Base-by-base conservation (phyloP, 768 basidiomycete species). In the Fistulinella prunicolor region DNA sequence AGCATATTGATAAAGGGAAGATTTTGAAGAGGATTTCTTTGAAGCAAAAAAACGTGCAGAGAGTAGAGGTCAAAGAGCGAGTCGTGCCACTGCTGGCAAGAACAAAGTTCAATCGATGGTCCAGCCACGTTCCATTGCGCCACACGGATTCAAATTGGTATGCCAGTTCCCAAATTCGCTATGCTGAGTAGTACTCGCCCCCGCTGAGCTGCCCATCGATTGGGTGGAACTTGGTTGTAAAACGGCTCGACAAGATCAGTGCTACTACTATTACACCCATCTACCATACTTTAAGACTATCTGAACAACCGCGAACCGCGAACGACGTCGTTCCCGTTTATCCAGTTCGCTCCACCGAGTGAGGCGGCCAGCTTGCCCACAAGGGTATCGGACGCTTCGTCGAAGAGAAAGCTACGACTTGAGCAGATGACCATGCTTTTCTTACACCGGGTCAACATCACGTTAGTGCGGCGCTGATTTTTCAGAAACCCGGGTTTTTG, bases 401-500 rank as follows among this genome's bases (percentile, higher is more conserved):
- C 55, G 12, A 20, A 48, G 13, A 68, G 55, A 38, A 62, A 68
- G 9, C 44, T 20, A 6, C 70, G 70, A 50, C 67, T 85, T 8
- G 83, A 74, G 44, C 84, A 71, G 59, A 93, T 81, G 55, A 82
- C 80, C 86, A 92, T 90, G 30, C 80, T 81, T 39, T 65, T 62
- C 62, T 83, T 84, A 71, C 83, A 89, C 20, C 88, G 78, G 28
- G 84, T 86, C 26, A 91, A 74, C 88, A 92, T 89, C 38, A 92
- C 89, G 78, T 92, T 92, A 38, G 83, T 86, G 6, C 89, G 76
- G 9, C 83, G 74, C 6, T 74, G 46, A 54, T 79, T 82, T 13
- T 60, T 67, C 19, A 92, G 69, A 55, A 93, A 92, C 12, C 90
- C 89, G 17, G 78, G 64, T 16, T 64, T 69, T 5, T 65, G 53